Base-by-base conservation (phyloP, 1,284 basidiomycete genomes). In the Papiliotrema laurentii region DNA sequence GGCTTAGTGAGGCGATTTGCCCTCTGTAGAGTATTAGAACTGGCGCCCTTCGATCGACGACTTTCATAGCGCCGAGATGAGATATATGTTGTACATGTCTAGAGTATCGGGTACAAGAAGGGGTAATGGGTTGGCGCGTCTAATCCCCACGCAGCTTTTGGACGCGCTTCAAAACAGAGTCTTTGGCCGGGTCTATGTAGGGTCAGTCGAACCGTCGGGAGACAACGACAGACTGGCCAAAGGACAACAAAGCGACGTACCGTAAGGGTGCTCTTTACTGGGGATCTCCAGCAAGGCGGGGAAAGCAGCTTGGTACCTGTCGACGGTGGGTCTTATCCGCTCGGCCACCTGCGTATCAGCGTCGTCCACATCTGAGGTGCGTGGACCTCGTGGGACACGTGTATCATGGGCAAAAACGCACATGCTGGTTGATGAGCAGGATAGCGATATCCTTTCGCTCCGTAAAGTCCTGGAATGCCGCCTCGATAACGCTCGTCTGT, bases 221-320 rank as follows among this genome's bases (percentile, higher is more conserved):
- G 26, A 26, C 19, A 18, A 13, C 14, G 21, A 41, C 34, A 18
- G 37, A 16, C n/a, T 16, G 21, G 30, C n/a, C n/a, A n/a, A n/a
- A n/a, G n/a, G n/a, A n/a, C n/a, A 42, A 31, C 25, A 22, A 2
- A 26, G 28, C 9, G 31, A 69, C 78, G 51, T 57, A 89, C 89
- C 89, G 62, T 92, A 93, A 44, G 89, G 89, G 72, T 91, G 88
- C 55, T 74, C 73, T 53, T 74, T 74, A 50, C 71, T 72, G 18
- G 96, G 96, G 58, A 98, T 98, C 76, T 99, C 96, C 21, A 99
- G 82, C 30, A 99, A 74, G 0, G 96, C 91, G 21, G 96, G 96
- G 77, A 99, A 99, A 0, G 94, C 85, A 69, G 93, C 87, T 55
- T 89, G 85, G 71, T 98, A 98, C 60, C 85, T 85, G 75, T 99